Evolutionary conservation across 495 filamentous ascomycete species (phyloP).

Genomic region (Eremomyces bilateralis): DNA sequence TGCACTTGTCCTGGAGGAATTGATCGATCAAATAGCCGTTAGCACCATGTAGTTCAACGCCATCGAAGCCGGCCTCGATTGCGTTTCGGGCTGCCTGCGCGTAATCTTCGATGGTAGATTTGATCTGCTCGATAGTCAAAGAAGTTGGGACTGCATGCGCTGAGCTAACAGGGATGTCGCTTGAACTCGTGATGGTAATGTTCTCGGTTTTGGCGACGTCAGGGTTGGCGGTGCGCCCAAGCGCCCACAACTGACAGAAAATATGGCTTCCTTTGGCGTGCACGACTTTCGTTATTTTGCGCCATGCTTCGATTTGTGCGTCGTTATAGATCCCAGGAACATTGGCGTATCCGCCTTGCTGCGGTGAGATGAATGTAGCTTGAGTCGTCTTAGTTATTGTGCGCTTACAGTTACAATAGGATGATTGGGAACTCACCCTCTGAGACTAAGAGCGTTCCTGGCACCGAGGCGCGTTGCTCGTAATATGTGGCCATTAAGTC

Average conservation of each 20-base stretch:
- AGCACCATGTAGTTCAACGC: constrained; percentile 52
- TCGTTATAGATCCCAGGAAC: constrained; percentile 40
- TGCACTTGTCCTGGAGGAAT: constrained; percentile 40
- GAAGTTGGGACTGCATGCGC: constrained; percentile 22
- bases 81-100: constrained; percentile 39
- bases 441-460: constrained; percentile 40
- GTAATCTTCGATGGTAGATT: constrained; percentile 31
- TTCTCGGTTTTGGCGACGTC: constrained; percentile 19
- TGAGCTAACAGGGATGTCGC: constrained; percentile 22
- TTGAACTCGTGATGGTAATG: constrained; percentile 24
- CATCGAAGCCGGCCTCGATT: constrained; percentile 50
- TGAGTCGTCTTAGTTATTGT: too few relatives aligned
- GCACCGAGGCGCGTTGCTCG: constrained; percentile 31
- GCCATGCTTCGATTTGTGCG: constrained; percentile 41
- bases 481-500: constrained; percentile 35
- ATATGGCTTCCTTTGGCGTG: constrained; percentile 43
- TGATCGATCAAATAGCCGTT: constrained; percentile 63
- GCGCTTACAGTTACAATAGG: too few relatives aligned
- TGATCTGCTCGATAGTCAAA: constrained; percentile 35
- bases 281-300: constrained; percentile 37
- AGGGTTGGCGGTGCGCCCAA: constrained; percentile 34
- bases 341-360: constrained; percentile 29
- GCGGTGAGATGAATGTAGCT: constrained; percentile 37
- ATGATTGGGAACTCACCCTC: too few relatives aligned
- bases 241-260: constrained; percentile 43